Percentiles rank a stretch among this genome's conserved stretches.
phyloP scores from a whole-genome alignment of 2,329 filamentous ascomycete genomes.

The Cladophialophora carrionii region DNA sequence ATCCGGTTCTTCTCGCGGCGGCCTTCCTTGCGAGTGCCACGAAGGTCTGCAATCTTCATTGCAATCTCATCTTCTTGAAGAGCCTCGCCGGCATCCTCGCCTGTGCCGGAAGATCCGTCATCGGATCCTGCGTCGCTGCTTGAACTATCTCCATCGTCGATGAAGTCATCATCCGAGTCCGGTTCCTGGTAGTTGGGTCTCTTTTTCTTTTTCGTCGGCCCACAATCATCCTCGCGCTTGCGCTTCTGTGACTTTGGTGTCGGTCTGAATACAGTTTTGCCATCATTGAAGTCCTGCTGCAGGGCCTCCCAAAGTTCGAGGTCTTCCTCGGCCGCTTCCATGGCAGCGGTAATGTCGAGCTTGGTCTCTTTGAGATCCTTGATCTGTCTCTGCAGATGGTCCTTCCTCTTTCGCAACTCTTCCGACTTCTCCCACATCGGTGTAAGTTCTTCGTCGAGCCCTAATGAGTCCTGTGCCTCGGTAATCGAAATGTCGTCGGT shows the following conservation, averaged over 20 bases:
- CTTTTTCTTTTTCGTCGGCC: neutral
- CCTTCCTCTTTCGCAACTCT: conserved; percentile 20
- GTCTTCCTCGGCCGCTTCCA: conserved; percentile 5
- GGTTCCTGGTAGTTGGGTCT: neutral
- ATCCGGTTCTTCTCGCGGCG: neutral
- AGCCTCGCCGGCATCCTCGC: neutral
- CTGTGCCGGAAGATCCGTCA: neutral
- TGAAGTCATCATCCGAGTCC: conserved; percentile 3
- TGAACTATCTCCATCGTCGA: neutral
- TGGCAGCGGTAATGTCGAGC: neutral
- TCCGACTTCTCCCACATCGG: conserved; percentile 33
- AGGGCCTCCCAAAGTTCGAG: conserved; percentile 2
- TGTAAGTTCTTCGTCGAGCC: conserved; percentile 44
- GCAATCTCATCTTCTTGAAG: conserved; percentile 9
- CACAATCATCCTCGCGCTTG: conserved; percentile 1
- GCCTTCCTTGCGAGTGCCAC: neutral
- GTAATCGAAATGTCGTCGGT: conserved; percentile 62
- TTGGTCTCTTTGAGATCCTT: neutral
- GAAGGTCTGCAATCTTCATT: conserved; percentile 4
- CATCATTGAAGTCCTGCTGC: conserved; percentile 1
- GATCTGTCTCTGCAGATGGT: neutral
- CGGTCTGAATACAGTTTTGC: conserved; percentile 3
- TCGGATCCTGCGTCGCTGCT: neutral
- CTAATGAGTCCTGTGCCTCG: conserved; percentile 50
- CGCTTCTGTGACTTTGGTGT: conserved; percentile 3